Conservation (phyloP, 192 early-diverging fungal species). For the Ambispora gerdemannii region DNA sequence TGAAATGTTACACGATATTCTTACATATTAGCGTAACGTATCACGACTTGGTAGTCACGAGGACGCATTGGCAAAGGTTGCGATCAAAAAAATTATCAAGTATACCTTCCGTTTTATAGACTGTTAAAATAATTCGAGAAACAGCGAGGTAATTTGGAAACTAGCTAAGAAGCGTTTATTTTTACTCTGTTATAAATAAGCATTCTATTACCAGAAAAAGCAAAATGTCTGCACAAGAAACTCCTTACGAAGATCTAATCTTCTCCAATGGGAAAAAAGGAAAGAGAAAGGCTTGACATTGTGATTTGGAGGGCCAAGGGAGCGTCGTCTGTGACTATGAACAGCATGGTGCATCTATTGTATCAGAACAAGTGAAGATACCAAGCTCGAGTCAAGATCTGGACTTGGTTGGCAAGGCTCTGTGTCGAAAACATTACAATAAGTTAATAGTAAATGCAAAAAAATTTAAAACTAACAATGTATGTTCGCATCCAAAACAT, state of each 20-base stretch:
- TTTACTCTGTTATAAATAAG: no score
- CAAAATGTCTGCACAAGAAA: neutral
- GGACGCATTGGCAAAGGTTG: no score
- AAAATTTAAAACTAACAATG: slow-evolving; percentile 6
- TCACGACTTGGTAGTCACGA: no score
- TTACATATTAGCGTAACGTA: no score
- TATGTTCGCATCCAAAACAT: slow-evolving; percentile 8
- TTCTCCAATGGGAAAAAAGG: slow-evolving; percentile 8
- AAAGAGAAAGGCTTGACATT: neutral
- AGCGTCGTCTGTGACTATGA: slow-evolving; percentile 7
- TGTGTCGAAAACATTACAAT: slow-evolving; percentile 20
- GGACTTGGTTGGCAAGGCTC: slow-evolving; percentile 16
- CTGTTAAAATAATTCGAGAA: no score
- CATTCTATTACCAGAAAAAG: no score
- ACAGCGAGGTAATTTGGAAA: no score
- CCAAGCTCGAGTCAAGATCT: neutral
- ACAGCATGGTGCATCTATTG: slow-evolving; percentile 10
- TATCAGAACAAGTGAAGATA: slow-evolving; percentile 3
- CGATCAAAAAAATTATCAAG: no score
- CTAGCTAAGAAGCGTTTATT: no score
- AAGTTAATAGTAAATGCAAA: no score
- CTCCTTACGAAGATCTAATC: neutral
- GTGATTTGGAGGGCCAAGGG: neutral
- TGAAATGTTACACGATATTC: no score
- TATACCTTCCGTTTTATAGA: no score